phyloP scores from a whole-genome alignment of 2,329 filamentous ascomycete species.

The Pyrenophora seminiperda region DNA sequence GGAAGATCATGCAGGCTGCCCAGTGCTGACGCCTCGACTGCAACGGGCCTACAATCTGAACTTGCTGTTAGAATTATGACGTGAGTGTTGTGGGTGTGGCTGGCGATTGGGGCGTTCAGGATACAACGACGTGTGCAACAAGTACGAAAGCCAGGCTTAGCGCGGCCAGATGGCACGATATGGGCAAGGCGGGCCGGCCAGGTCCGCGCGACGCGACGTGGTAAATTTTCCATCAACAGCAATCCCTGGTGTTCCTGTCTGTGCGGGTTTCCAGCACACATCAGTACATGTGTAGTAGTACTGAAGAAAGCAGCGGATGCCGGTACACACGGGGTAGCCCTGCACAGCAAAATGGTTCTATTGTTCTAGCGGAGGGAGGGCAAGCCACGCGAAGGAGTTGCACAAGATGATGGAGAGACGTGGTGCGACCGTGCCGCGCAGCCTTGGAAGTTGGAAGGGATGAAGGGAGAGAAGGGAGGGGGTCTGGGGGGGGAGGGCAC shows the following conservation, averaged over 20 bases:
- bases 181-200: background rate
- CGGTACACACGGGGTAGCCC: constrained; percentile 3
- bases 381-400: constrained; percentile 27
- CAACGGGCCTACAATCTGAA: background rate
- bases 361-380: constrained; percentile 4
- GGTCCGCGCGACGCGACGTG: constrained; percentile 22
- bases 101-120: background rate
- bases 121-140: background rate
- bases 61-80: background rate
- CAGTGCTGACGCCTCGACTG: constrained; percentile 13
- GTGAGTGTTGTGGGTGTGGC: background rate
- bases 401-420: constrained; percentile 1
- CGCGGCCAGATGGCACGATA: background rate
- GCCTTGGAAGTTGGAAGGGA: background rate
- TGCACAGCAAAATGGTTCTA: background rate
- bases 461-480: background rate
- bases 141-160: background rate
- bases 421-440: background rate
- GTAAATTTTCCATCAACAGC: constrained; percentile 41
- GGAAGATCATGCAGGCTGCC: constrained; percentile 45
- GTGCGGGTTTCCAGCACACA: constrained; percentile 8
- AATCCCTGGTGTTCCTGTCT: constrained; percentile 31
- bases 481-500: no score
- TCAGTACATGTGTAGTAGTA: background rate
- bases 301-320: no score